A percentile compares a stretch with the other conserved stretches of the same genome.
These are phyloP conservation scores for Chalciporus sphaerocephalus DNA, from an alignment of 768 basidiomycete species.

Conservation along the genomic window DNA sequence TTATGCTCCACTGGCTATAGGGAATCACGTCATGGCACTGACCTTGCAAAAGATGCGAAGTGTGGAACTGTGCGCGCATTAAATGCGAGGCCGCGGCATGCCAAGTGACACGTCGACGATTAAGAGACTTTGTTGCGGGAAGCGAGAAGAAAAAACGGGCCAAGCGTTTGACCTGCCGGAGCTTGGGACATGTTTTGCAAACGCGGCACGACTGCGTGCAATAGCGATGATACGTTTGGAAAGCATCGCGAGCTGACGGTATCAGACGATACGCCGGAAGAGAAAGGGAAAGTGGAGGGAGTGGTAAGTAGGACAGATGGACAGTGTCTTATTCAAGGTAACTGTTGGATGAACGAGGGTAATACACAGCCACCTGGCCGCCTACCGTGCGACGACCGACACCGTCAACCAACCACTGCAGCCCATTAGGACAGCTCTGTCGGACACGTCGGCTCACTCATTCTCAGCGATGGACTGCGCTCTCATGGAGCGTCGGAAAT, in stretches of 20 bases:
- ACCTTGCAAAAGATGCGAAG: conserved; percentile 69
- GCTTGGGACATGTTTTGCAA: conserved; percentile 33
- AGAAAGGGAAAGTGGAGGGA: not conserved
- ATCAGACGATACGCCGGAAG: not conserved
- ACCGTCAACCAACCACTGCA: no score
- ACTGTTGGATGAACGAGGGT: not conserved
- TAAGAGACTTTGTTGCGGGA: conserved; percentile 1
- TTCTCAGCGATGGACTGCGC: not conserved
- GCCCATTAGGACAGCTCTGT: not conserved
- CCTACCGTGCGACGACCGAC: not conserved
- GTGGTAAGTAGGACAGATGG: not conserved
- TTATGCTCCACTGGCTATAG: conserved; percentile 8
- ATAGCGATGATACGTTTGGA: conserved; percentile 65
- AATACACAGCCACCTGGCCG: conserved; percentile 17
- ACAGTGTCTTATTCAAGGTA: not conserved
- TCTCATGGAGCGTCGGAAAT: not conserved
- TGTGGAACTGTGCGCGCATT: conserved; percentile 61
- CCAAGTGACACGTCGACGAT: conserved; percentile 31
- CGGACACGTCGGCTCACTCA: not conserved
- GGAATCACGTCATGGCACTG: conserved; percentile 25
- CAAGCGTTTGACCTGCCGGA: conserved; percentile 43
- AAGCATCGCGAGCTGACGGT: conserved; percentile 44
- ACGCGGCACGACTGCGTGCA: conserved; percentile 55
- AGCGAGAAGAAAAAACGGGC: conserved; percentile 30
- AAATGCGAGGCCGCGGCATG: conserved; percentile 43